phyloP scores from a whole-genome alignment of 768 basidiomycete genomes.

The Podaxis carcinomalis region DNA sequence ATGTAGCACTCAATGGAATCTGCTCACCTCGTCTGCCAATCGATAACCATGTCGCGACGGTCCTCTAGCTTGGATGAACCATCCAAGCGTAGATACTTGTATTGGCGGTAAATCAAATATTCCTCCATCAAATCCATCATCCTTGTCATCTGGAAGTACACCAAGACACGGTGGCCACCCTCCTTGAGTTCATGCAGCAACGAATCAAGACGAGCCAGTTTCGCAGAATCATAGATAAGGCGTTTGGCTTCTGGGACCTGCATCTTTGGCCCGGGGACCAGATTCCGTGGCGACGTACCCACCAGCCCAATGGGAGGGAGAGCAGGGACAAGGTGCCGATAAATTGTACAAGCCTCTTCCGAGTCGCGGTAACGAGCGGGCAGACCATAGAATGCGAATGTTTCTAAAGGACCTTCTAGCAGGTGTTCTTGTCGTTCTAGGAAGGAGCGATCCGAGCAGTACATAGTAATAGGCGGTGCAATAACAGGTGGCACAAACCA shows the following conservation, averaged over 20 bases:
- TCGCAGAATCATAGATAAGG: slow-evolving; percentile 94
- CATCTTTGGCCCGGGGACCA: slow-evolving; percentile 81
- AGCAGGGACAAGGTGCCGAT: slow-evolving; percentile 49
- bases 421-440: slow-evolving; percentile 60
- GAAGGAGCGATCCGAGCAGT: slow-evolving; percentile 76
- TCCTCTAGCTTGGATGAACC: slow-evolving; percentile 95
- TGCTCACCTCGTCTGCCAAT: slow-evolving; percentile 93
- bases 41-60: slow-evolving; percentile 97
- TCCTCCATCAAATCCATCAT: slow-evolving; percentile 99
- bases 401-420: slow-evolving; percentile 68
- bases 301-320: slow-evolving; percentile 68
- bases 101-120: slow-evolving; percentile 94
- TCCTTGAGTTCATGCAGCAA: slow-evolving; percentile 91
- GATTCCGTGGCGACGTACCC: slow-evolving; percentile 57
- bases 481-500: slow-evolving; percentile 86
- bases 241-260: slow-evolving; percentile 93
- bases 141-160: slow-evolving; percentile 99
- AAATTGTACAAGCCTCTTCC: slow-evolving; percentile 41
- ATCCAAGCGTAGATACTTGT: slow-evolving; percentile 90
- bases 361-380: slow-evolving; percentile 63
- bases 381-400: slow-evolving; percentile 80
- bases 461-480: slow-evolving; percentile 76
- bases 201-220: slow-evolving; percentile 84
- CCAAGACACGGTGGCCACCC: slow-evolving; percentile 87
- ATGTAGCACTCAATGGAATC: neutral